phyloP scores from a whole-genome alignment of 306 rosid species.

The Canavalia gladiata region DNA sequence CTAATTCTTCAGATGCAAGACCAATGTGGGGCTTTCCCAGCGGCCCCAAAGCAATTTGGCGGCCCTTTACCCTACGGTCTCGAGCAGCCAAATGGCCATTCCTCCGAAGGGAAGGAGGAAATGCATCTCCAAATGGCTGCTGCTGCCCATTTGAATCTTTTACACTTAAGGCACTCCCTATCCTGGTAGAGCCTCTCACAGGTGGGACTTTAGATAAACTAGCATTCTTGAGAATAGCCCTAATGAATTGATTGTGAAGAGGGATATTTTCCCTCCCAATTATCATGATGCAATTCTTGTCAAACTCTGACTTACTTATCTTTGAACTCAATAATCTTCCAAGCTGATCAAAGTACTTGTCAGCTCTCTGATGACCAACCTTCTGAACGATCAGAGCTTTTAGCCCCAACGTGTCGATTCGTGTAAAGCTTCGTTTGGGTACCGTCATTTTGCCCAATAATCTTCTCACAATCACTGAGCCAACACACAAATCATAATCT shows the following conservation, averaged over 20 bases:
- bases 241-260: slow-evolving; percentile 83
- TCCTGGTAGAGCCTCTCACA: slow-evolving; percentile 48
- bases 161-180: slow-evolving; percentile 50
- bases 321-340: slow-evolving; percentile 68
- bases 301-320: slow-evolving; percentile 80
- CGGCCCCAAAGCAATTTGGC: slow-evolving; percentile 67
- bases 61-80: slow-evolving; percentile 62
- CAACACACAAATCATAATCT: slow-evolving; percentile 48
- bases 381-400: slow-evolving; percentile 71
- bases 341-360: slow-evolving; percentile 77
- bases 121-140: slow-evolving; percentile 59
- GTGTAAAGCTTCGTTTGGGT: slow-evolving; percentile 61
- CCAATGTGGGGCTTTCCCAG: slow-evolving; percentile 65
- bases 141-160: slow-evolving; percentile 63
- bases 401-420: slow-evolving; percentile 77
- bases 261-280: slow-evolving; percentile 83
- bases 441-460: slow-evolving; percentile 53
- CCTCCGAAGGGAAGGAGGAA: slow-evolving; percentile 60
- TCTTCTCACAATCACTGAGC: slow-evolving; percentile 39
- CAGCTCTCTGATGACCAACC: slow-evolving; percentile 81
- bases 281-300: slow-evolving; percentile 66
- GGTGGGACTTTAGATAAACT: slow-evolving; percentile 80
- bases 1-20: slow-evolving; percentile 55
- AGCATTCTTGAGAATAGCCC: slow-evolving; percentile 79
- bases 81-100: slow-evolving; percentile 59